These are phyloP conservation scores for Suhomyces bokatorum DNA, from an alignment of 1,139 yeast species.

Conservation along the genomic window DNA sequence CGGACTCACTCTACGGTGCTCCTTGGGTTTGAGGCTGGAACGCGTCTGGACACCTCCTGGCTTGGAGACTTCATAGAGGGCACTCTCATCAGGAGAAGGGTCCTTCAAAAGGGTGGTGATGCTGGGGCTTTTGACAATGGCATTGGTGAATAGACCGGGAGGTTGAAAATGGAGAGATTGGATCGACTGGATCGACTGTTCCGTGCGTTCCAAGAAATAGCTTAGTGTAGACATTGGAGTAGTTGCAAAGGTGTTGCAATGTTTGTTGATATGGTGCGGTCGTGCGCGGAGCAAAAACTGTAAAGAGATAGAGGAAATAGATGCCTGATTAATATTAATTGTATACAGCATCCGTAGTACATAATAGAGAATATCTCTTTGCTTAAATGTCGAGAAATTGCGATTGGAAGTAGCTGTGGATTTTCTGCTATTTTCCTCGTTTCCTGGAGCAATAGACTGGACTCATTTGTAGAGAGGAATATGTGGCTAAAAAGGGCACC, in stretches of 20 bases:
- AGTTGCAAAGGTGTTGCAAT: conserved; percentile 1
- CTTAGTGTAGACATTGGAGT: conserved; percentile 14
- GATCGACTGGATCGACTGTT: conserved; percentile 26
- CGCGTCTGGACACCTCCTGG: conserved; percentile 6
- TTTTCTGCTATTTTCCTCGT: no score
- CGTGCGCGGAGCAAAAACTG: conserved; percentile 1
- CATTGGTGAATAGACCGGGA: conserved; percentile 67
- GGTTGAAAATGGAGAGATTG: conserved; percentile 43
- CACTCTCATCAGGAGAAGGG: conserved; percentile 55
- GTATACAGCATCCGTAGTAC: no score
- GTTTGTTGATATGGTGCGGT: conserved; percentile 1
- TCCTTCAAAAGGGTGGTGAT: conserved; percentile 63
- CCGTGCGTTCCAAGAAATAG: conserved; percentile 17
- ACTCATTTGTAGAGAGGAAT: no score
- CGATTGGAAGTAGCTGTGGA: no score
- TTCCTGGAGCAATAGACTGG: no score
- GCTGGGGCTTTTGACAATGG: conserved; percentile 54
- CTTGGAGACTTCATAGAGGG: conserved; percentile 43
- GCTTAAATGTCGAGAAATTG: no score
- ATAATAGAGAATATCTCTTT: no score
- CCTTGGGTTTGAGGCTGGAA: conserved; percentile 2
- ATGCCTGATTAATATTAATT: no score
- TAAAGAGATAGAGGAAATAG: no score
- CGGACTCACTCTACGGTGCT: conserved; percentile 4
- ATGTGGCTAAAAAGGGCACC: no score